Evolutionary conservation across 2,329 filamentous ascomycete genomes (phyloP).

Genomic region (Coniochaeta sp.): DNA sequence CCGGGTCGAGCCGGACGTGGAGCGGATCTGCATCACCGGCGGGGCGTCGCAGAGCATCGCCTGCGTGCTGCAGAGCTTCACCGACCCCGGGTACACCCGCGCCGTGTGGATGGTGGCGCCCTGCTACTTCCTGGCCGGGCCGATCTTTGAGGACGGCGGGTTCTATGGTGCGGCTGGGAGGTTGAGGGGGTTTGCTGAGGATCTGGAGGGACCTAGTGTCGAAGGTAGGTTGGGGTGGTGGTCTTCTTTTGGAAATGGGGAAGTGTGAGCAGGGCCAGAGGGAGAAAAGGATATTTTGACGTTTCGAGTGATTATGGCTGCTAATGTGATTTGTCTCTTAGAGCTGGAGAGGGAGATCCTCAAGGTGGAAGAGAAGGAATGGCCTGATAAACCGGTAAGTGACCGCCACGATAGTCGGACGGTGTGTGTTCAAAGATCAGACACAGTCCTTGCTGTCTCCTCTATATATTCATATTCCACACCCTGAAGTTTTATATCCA

Average conservation of each 20-base stretch:
- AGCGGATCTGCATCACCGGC: constrained; percentile 72
- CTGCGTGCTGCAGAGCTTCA: constrained; percentile 69
- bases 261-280: too few relatives aligned
- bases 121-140: constrained; percentile 75
- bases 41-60: constrained; percentile 80
- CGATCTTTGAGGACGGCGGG: constrained; percentile 77
- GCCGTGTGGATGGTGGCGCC: constrained; percentile 77
- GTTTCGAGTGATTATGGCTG: too few relatives aligned
- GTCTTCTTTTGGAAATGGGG: too few relatives aligned
- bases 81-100: constrained; percentile 67
- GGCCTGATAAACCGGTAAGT: constrained; percentile 7
- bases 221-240: constrained; percentile 43
- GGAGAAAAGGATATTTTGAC: too few relatives aligned
- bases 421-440: too few relatives aligned
- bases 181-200: constrained; percentile 65
- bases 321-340: not conserved
- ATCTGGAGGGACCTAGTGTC: constrained; percentile 69
- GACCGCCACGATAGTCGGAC: not conserved
- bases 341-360: not conserved
- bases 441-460: too few relatives aligned
- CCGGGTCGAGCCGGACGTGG: constrained; percentile 25
- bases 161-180: constrained; percentile 45
- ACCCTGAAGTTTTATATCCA: too few relatives aligned
- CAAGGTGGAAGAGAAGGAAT: not conserved
- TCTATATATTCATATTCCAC: too few relatives aligned